phyloP scores from a whole-genome alignment of 495 filamentous ascomycete genomes.

The Physcia stellaris region DNA sequence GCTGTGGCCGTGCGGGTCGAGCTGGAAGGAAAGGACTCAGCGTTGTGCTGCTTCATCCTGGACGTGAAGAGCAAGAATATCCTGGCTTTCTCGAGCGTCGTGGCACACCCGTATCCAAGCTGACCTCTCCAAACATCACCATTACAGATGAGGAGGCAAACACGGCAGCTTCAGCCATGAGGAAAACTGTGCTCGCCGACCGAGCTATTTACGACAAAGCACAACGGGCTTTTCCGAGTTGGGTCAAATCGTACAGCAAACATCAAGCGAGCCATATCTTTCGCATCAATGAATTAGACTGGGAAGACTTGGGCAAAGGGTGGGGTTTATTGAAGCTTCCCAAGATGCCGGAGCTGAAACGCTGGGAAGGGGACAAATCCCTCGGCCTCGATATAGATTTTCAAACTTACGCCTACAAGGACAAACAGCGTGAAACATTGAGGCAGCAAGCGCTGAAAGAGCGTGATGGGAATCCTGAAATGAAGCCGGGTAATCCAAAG shows the following conservation, averaged over 20 bases:
- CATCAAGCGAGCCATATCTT: conserved; percentile 88
- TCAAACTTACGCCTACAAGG: conserved; percentile 54
- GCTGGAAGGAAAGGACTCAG: conserved; percentile 78
- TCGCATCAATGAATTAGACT: conserved; percentile 66
- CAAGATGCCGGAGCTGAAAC: conserved; percentile 84
- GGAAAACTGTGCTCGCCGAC: conserved; percentile 50
- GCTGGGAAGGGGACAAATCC: conserved; percentile 47
- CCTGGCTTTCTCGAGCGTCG: conserved; percentile 75
- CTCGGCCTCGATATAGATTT: conserved; percentile 51
- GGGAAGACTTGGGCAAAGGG: conserved; percentile 63
- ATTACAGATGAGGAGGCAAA: conserved; percentile 44
- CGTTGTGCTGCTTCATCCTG: conserved; percentile 69
- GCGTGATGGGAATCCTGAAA: conserved; percentile 11
- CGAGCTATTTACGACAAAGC: conserved; percentile 79
- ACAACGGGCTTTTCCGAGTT: conserved; percentile 82
- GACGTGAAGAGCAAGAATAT: conserved; percentile 81
- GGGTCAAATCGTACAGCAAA: conserved; percentile 81
- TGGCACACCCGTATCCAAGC: conserved; percentile 67
- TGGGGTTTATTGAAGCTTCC: conserved; percentile 80
- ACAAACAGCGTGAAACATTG: conserved; percentile 61
- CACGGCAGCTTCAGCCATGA: conserved; percentile 37
- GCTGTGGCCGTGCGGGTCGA: conserved; percentile 82
- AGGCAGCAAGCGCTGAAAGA: conserved; percentile 43
- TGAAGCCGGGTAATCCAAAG: conserved; percentile 17
- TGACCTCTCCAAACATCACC: conserved; percentile 32